Percentiles rank a stretch among this genome's conserved stretches.
Conservation (phyloP, 1,284 basidiomycete genomes). For the Ustilago xerochloae region DNA sequence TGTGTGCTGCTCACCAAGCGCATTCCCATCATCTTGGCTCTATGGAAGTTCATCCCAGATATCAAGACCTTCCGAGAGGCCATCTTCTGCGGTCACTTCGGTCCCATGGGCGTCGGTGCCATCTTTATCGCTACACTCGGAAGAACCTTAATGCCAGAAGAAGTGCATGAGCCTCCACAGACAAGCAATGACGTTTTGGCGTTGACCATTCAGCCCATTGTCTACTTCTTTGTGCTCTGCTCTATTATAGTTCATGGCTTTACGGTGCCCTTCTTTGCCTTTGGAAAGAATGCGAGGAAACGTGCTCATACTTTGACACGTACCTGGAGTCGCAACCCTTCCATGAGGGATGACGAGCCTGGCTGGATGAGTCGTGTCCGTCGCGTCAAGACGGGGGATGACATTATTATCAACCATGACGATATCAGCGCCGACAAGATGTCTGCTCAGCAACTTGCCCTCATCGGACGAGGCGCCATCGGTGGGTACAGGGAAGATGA, state of each 20-base stretch:
- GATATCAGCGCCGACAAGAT: constrained; percentile 54
- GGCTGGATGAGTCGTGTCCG: constrained; percentile 60
- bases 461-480: constrained; percentile 59
- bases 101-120: constrained; percentile 67
- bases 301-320: constrained; percentile 59
- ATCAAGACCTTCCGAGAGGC: constrained; percentile 68
- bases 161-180: constrained; percentile 58
- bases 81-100: constrained; percentile 67
- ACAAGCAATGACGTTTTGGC: constrained; percentile 63
- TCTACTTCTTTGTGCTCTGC: constrained; percentile 67
- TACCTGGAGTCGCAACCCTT: constrained; percentile 57
- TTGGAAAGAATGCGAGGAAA: constrained; percentile 55
- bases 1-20: constrained; percentile 63
- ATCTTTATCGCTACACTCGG: constrained; percentile 67
- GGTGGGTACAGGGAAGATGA: constrained; percentile 59
- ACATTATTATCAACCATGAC: constrained; percentile 47
- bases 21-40: constrained; percentile 62
- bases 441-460: constrained; percentile 55
- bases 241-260: constrained; percentile 67
- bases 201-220: constrained; percentile 65
- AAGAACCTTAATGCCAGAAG: constrained; percentile 58
- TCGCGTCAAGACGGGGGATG: constrained; percentile 52
- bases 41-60: constrained; percentile 68
- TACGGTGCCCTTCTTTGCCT: constrained; percentile 67
- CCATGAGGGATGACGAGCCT: constrained; percentile 57